Evolutionary conservation across 208 protist genomes (phyloP), one percentile per base, ranked within the genome.

Genomic region (Endotrypanum monterogeii): DNA sequence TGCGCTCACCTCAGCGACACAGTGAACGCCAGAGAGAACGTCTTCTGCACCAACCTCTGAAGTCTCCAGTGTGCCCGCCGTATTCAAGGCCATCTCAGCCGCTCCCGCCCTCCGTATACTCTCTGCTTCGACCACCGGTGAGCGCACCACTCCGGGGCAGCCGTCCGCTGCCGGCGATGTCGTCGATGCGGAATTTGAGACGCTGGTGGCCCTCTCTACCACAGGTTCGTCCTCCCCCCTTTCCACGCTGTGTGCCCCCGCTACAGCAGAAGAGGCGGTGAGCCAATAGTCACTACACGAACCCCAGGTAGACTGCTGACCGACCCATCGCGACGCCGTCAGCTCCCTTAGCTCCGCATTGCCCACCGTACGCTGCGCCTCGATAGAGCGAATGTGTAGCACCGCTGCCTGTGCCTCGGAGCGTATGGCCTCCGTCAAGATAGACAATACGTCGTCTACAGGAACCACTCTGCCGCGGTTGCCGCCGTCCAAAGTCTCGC

Each of bases 381-480:
- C 84, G 44, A 89, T 74, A 4, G 71, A 76, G 16, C 76, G 73
- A 39, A 89, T 88, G 73, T 91, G 79, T 20, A 73, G 68, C 54
- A 76, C 72, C 58, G 86, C 87, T 12, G 75, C 51, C 60, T 79
- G 73, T 11, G 79, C 78, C 76, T 90, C 86, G 2, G 67, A 69
- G 16, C 70, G 80, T 3, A 89, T 79, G 37, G 80, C 76, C 14
- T 71, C 37, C 30, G 79, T 72, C 14, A 94, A n/a, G 35, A 84
- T 71, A 18, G 67, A 67, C 56, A 93, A 61, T 11, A 74, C 82
- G 57, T 89, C 84, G 32, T 86, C 71, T 16, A 85, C 73, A 0
- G 67, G 28, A 16, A 88, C 76, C 3, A 25, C 48, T 4, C 11
- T 46, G 32, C 7, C 35, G n/a, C 35, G 37, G 65, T 30, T 46